Base-by-base conservation (phyloP, 495 filamentous ascomycete species). In the Aspergillus leporis region DNA sequence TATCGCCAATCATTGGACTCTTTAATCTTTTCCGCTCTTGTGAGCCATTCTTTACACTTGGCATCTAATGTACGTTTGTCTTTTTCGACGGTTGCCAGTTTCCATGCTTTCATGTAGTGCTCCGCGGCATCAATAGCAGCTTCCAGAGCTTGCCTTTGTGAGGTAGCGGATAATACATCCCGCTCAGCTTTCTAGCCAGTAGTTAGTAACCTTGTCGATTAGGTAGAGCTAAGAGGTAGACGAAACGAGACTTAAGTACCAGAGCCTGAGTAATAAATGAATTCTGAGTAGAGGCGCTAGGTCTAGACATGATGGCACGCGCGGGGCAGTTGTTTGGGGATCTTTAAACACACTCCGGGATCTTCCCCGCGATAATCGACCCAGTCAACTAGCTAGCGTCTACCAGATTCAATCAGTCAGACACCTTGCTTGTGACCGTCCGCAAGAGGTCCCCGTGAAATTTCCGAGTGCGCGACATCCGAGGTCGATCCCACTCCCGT, bases 1-100 rank as follows among this genome's bases (percentile, higher is more conserved):
- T 67, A 55, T 59, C 68, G 72, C 71, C 72, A 76, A 51, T 72
- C 63, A n/a, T 65, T 57, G 38, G 70, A 64, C 4, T 55, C 53
- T 68, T 96, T 96, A 63, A 96, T 90, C 23, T 69, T 75, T 69
- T 96, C 92, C 2, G 89, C 91, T 51, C 82, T 79, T 1, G 74
- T 80, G 23, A 93, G 73, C 51, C 92, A 72, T 50, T 84, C 78
- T 59, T 85, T 81, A 71, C 84, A 90, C 74, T 89, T 90, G 16
- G 71, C 67, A 36, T 83, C 84, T 18, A 94, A 72, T 12, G 76
- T 72, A 12, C 73, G 68, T 57, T 83, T 89, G 25, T 93, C 87
- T 19, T 74, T 72, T 13, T 75, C 61, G 31, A 68, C 72, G 6
- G 75, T 62, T 1, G 85, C 78, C 48, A 85, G 70, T 46, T 76